Evolutionary conservation across 2,329 filamentous ascomycete species (phyloP), one percentile per base, ranked within the genome.

Genomic region (Grosmannia serpens): DNA sequence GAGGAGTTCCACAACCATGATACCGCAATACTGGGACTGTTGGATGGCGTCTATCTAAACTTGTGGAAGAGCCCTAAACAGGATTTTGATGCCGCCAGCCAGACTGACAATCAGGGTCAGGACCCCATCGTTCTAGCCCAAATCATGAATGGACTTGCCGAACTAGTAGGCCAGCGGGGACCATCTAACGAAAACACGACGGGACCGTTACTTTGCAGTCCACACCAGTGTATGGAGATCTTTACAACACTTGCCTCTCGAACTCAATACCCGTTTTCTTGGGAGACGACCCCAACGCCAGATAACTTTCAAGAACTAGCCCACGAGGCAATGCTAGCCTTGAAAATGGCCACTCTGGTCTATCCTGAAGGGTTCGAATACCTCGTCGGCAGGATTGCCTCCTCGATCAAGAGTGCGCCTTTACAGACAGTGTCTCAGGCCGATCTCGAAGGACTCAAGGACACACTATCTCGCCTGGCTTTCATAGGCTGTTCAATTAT

Each of bases 401-500:
- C 49, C 0, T 52, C 55, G 1, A 57, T 64, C 24, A 46, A 31
- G 53, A 11, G 7, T 3, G 35, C 33, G 26, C 29, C 52, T 3
- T 26, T 17, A 22, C 29, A 44, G 38, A 35, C 31, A 2, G 13
- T 24, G 5, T 15, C 50, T 4, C 24, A 53, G 20, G 22, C 55
- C 33, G 52, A 59, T 1, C 55, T 68, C 0, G 51, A 59, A 13
- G 62, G 64, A 15, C 64, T 74, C 10, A 64, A 65, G n/a, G 67
- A 70, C 31, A 67, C 79, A 2, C 69, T 77, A 4, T 70, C 72
- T 11, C 70, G 76, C 2, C 63, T 83, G 3, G 75, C 76, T 3
- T 77, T 74, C 57, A 70, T 82, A 53, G 76, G 77, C 31, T 80
- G 77, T 64, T 79, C 77, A 1, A 68, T 73, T 47, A 60, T 73